Evolutionary conservation across 2,329 filamentous ascomycete genomes (phyloP), one percentile per base, ranked within the genome.

Genomic region (Zopfia rhizophila): DNA sequence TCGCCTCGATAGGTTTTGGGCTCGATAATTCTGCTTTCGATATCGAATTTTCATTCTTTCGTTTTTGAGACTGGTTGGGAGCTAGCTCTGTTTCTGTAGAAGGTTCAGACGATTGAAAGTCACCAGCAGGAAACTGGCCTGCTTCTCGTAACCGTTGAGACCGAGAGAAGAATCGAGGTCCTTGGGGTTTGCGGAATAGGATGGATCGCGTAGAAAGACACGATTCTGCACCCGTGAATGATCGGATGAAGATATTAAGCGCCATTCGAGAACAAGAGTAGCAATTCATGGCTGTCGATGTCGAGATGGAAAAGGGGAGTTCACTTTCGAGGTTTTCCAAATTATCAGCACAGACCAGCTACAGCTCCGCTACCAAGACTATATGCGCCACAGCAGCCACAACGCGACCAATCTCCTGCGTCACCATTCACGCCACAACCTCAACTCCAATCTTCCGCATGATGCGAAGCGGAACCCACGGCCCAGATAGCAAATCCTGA

Each of bases 201-300:
- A 25, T 28, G 38, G 28, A 21, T 12, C 50, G 50, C 14, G 43
- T 14, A 18, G 48, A 22, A 12, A 50, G 24, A 2, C 28, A 8
- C 7, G 27, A 21, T 7, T 59, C 50, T 1, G 21, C 7, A 8
- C 49, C 22, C 3, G 38, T 28, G 3, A 64, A 48, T 1, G 62
- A 58, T 17, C 56, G 56, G 13, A 60, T 48, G 31, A 65, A 63
- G 1, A 60, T 42, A 38, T 47, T 42, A 1, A 70, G 48, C 7
- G 60, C 52, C 39, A 33, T 53, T 40, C 51, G 60, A 23, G 60
- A 50, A 44, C 62, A 69, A 12, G 47, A 53, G 27, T 56, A 45
- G 51, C 66, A 69, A 39, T 51, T 56, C 68, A 71, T 70, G 38
- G 36, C 51, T 31, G 36, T 29, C 39, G 40, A 37, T 23, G 35